These are phyloP conservation scores for Naematelia aurantialba DNA, from an alignment of 768 basidiomycete genomes.

Conservation along the genomic window DNA sequence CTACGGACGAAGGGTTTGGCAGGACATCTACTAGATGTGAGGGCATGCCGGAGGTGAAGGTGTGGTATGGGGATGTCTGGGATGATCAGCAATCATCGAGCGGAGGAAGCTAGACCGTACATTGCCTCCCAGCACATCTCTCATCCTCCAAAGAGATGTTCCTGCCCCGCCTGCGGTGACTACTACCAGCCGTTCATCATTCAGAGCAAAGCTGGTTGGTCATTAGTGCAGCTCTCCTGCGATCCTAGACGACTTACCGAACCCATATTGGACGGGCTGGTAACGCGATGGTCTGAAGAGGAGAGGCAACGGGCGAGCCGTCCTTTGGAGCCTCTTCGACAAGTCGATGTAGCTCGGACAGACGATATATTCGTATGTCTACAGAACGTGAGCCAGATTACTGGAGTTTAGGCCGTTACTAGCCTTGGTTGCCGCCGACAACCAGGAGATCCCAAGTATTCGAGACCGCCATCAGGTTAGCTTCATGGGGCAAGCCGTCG, in stretches of 20 bases:
- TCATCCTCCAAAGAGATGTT: constrained; percentile 17
- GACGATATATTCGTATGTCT: constrained; percentile 40
- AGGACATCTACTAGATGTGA: constrained; percentile 38
- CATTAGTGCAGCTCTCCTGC: constrained; percentile 7
- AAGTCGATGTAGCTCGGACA: constrained; percentile 27
- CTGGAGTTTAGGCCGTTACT: constrained; percentile 1
- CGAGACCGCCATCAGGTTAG: constrained; percentile 42
- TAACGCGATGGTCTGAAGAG: constrained; percentile 20
- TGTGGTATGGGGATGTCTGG: constrained; percentile 36
- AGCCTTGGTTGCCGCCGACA: constrained; percentile 30
- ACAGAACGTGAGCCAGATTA: neutral
- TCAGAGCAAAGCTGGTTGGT: constrained; percentile 33
- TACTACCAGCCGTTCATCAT: constrained; percentile 33
- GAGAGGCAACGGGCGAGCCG: constrained; percentile 15
- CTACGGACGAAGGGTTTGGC: constrained; percentile 35
- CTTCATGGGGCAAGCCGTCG: constrained; percentile 38
- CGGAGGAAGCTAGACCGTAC: constrained; percentile 15
- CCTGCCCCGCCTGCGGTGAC: constrained; percentile 23
- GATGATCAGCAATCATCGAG: neutral
- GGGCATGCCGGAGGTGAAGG: constrained; percentile 21
- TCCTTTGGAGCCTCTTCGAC: constrained; percentile 34
- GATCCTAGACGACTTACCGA: constrained; percentile 11
- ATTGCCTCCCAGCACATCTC: constrained; percentile 22
- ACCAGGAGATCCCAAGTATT: constrained; percentile 43
- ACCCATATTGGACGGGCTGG: constrained; percentile 44